A percentile compares a stretch with the other conserved stretches of the same genome.
These are phyloP conservation scores for Leucocoprinus birnbaumii DNA, from an alignment of 768 basidiomycete species.

Conservation along the genomic window DNA sequence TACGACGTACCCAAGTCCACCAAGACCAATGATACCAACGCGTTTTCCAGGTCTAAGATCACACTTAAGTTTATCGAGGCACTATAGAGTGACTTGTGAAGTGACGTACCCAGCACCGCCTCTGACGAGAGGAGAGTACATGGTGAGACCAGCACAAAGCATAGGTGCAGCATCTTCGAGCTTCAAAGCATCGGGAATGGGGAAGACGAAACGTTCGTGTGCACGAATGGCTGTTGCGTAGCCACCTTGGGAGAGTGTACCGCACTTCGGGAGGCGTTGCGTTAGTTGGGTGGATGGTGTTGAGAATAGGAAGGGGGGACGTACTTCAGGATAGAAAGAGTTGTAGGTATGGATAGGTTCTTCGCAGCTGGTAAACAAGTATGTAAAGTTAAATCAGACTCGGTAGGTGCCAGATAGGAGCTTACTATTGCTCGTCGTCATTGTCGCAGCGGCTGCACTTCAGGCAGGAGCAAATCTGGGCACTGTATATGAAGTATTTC, in stretches of 20 bases:
- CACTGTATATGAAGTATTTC: conserved; percentile 40
- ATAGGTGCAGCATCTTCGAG: conserved; percentile 58
- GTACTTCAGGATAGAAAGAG: conserved; percentile 33
- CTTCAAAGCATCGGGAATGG: conserved; percentile 51
- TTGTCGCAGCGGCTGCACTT: conserved; percentile 45
- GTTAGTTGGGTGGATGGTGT: no score
- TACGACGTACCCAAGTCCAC: conserved; percentile 38
- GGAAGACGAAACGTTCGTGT: conserved; percentile 54
- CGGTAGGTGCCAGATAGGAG: background rate
- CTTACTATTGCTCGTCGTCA: conserved; percentile 52
- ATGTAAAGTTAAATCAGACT: background rate
- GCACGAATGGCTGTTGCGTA: conserved; percentile 45
- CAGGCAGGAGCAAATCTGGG: conserved; percentile 44
- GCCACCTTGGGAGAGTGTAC: conserved; percentile 37
- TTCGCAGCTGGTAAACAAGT: conserved; percentile 31
- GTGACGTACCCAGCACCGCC: conserved; percentile 36
- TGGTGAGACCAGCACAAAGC: conserved; percentile 65
- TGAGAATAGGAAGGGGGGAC: background rate
- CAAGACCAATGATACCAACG: conserved; percentile 66
- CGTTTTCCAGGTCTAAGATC: conserved; percentile 52
- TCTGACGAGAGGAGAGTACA: conserved; percentile 55
- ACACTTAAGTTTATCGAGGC: background rate
- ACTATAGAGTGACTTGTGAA: background rate
- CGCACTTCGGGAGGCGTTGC: conserved; percentile 25
- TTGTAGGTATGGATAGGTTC: conserved; percentile 40